Evolutionary conservation across 1,284 basidiomycete species (phyloP), one percentile per base, ranked within the genome.

Genomic region (Cystobasidium slooffiae): DNA sequence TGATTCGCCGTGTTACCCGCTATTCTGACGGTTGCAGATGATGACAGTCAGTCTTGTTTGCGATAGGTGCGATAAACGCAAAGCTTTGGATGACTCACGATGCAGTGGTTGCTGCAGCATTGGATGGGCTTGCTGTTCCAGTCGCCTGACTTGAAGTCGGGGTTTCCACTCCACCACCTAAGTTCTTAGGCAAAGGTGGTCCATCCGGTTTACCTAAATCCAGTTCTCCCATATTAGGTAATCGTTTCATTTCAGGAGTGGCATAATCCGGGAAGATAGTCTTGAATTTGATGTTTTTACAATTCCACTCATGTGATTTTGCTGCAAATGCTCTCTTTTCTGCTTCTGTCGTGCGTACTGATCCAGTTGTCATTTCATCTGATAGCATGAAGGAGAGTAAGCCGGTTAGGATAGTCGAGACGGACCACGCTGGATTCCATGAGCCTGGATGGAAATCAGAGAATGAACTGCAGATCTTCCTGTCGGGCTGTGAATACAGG

Each of bases 301-400:
- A 47, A 59, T 77, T 77, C 58, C 63, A 76, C 10, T 67, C 68
- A 46, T 75, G 75, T 16, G 67, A 67, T 46, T 59, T 62, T 7
- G 44, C 43, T 18, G 76, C 76, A 8, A 74, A 65, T 3, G 20
- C 24, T 49, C 51, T 39, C 62, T 73, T 74, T 39, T 77, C 76
- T 43, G 75, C 72, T 8, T 72, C 67, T 24, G 68, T 72, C 2
- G 66, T 63, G 3, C 64, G 31, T 20, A 76, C 67, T 14, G 66
- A 52, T 56, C 79, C 80, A 0, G 80, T 80, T 3, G 79, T 80
- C 20, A 80, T 79, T 64, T 81, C 80, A 12, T 80, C 78, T 3
- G 70, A 72, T 7, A 79, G 64, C 79, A 81, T 80, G 67, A 81
- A 81, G 20, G 66, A 73, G n/a, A 80, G 64, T 22, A 81, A 51